A percentile compares a stretch with the other conserved stretches of the same genome.
phyloP scores from a whole-genome alignment of 352 stramenopile species.

The Pythium oligandrum region DNA sequence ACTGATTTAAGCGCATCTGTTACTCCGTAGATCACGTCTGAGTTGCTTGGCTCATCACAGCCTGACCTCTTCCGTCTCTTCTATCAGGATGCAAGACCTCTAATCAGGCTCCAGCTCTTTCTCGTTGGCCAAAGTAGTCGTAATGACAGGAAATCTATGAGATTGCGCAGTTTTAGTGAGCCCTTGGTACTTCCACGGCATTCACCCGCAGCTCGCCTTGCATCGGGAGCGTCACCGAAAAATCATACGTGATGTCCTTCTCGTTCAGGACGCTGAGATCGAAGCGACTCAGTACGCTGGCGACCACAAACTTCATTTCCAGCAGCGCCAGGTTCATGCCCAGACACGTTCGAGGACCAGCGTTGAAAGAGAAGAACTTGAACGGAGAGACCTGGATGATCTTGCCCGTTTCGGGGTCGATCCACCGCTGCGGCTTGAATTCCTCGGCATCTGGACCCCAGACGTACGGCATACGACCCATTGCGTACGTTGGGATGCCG shows the following conservation, averaged over 20 bases:
- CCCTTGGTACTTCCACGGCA: background rate
- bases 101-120: no score
- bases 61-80: no score
- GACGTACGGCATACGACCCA: conserved; percentile 27
- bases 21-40: no score
- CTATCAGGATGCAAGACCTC: no score
- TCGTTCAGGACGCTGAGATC: conserved; percentile 12
- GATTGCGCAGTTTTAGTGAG: no score
- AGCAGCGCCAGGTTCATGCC: conserved; percentile 39
- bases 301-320: conserved; percentile 46
- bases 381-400: conserved; percentile 29
- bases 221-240: conserved; percentile 5
- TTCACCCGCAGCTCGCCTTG: background rate
- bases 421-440: conserved; percentile 39
- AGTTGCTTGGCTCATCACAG: no score
- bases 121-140: no score
- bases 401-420: conserved; percentile 22
- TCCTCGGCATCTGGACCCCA: conserved; percentile 36
- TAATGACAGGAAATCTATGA: no score
- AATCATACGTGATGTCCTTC: conserved; percentile 3
- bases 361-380: conserved; percentile 49
- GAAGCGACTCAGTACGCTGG: conserved; percentile 29
- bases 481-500: conserved; percentile 27
- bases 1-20: no score
- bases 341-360: conserved; percentile 36